Evolutionary conservation across 345 rosid genomes (phyloP).

Genomic region (Bretschneidera sinensis): DNA sequence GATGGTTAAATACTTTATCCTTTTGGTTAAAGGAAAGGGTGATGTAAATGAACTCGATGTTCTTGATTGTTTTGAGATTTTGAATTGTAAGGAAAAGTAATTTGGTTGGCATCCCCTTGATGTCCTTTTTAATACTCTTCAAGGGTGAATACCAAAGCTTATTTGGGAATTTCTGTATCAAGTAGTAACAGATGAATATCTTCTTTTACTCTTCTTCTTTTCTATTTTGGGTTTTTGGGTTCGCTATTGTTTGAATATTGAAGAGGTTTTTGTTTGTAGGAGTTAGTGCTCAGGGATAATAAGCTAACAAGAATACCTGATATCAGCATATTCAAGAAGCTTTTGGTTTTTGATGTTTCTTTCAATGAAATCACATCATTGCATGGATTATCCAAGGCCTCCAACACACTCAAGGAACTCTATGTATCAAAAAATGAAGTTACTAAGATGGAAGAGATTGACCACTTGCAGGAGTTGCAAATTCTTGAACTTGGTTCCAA

Average conservation of each 20-base stretch:
- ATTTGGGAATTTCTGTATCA: no score
- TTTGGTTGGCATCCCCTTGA: no score
- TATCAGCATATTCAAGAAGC: slow-evolving; percentile 60
- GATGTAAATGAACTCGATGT: no score
- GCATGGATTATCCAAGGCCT: slow-evolving; percentile 60
- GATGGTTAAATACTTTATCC: no score
- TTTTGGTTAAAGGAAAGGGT: no score
- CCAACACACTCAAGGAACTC: slow-evolving; percentile 68
- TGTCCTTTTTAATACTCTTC: no score
- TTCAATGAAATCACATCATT: slow-evolving; percentile 79
- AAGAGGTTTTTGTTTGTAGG: slow-evolving; percentile 39
- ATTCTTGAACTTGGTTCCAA: slow-evolving; percentile 96
- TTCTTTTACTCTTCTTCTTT: no score
- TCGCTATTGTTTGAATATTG: not conserved
- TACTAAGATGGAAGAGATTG: slow-evolving; percentile 80
- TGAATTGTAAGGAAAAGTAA: no score
- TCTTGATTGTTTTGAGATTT: no score
- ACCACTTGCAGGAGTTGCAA: slow-evolving; percentile 63
- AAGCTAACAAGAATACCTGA: slow-evolving; percentile 74
- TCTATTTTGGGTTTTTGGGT: not conserved
- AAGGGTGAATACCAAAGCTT: no score
- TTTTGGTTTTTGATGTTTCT: slow-evolving; percentile 80
- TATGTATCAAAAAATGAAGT: slow-evolving; percentile 93
- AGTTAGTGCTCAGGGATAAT: slow-evolving; percentile 82
- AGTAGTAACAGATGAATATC: no score